Percentiles rank a stretch among this genome's conserved stretches.
phyloP scores from a whole-genome alignment of 2,329 filamentous ascomycete species.

The Beauveria varroae region DNA sequence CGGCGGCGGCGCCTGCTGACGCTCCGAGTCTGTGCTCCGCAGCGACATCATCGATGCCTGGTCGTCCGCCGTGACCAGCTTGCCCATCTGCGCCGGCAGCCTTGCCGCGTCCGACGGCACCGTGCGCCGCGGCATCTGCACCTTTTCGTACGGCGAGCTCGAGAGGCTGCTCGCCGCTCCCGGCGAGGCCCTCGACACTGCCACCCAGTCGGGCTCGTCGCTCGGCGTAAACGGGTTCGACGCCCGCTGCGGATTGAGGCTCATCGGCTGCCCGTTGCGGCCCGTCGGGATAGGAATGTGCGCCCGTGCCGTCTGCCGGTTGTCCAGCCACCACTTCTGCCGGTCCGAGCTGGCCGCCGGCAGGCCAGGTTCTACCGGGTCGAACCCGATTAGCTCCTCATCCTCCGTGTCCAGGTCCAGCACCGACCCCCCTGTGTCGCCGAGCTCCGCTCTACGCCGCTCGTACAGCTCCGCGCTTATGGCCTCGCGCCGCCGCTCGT shows the following conservation, averaged over 20 bases:
- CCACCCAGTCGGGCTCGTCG: constrained; percentile 79
- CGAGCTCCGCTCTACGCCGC: constrained; percentile 58
- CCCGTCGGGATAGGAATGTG: constrained; percentile 56
- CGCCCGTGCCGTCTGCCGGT: constrained; percentile 68
- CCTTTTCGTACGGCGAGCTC: constrained; percentile 52
- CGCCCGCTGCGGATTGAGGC: constrained; percentile 65
- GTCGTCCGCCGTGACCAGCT: constrained; percentile 34
- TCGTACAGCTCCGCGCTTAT: constrained; percentile 71
- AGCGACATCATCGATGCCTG: background rate
- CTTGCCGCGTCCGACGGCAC: constrained; percentile 42
- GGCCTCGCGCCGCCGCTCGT: constrained; percentile 64
- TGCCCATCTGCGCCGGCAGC: constrained; percentile 39
- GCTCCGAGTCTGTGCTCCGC: background rate
- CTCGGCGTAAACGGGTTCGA: constrained; percentile 74
- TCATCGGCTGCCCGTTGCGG: constrained; percentile 42
- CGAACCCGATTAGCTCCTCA: constrained; percentile 74
- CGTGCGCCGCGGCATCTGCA: constrained; percentile 44
- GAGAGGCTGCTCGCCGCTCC: constrained; percentile 50
- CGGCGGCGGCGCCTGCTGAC: constrained; percentile 20
- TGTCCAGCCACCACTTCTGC: constrained; percentile 65
- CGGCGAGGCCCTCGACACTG: constrained; percentile 41
- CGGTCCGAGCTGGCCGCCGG: constrained; percentile 60
- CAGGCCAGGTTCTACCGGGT: constrained; percentile 72
- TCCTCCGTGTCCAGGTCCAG: constrained; percentile 58
- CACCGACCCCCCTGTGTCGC: constrained; percentile 48